Base-by-base conservation (phyloP, 2,329 filamentous ascomycete species). In the Zalaria sp. region DNA sequence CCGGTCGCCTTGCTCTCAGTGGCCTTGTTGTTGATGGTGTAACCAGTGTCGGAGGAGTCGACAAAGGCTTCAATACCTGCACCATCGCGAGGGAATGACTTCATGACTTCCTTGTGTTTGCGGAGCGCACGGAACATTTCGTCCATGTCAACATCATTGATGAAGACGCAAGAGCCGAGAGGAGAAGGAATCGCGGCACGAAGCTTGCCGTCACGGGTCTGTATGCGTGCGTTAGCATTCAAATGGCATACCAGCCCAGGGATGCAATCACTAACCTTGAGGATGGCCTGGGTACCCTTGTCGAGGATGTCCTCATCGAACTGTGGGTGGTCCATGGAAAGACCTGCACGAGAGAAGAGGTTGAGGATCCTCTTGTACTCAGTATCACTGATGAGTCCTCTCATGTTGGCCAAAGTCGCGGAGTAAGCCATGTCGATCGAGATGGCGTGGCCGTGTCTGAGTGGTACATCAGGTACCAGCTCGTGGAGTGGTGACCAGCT, bases 341-440 rank as follows among this genome's bases (percentile, higher is more conserved):
- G 67, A 18, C 81, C 80, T 4, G 77, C 78, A 36, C 78, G 69
- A 0, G 79, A 83, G 60, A 84, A 83, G 4, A 84, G 66, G 41
- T 68, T 71, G n/a, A 83, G 62, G 1, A 83, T 60, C 11, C 78
- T 69, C 26, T 60, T 65, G 54, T 83, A 77, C 48, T 83, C 78
- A 1, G 64, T 65, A 36, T 75, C 63, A 25, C 66, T 69, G 6
- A 84, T 66, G 0, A 81, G 63, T 3, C 76, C 75, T n/a, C 76
- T 72, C 45, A 67, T 58, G 53, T 78, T 72, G 11, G 79, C 77
- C 3, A 84, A 66, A 0, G 80, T 83, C 0, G 79, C 79, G 0
- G 78, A 81, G 61, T 79, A 84, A 0, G 79, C 80, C 80, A 84
- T 84, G 56, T 83, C 80, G 46, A 83, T 81, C 2, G 76, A 80